These are phyloP conservation scores for Tetragonia tetragonoides DNA, from an alignment of 148 eudicot species.

Conservation along the genomic window DNA sequence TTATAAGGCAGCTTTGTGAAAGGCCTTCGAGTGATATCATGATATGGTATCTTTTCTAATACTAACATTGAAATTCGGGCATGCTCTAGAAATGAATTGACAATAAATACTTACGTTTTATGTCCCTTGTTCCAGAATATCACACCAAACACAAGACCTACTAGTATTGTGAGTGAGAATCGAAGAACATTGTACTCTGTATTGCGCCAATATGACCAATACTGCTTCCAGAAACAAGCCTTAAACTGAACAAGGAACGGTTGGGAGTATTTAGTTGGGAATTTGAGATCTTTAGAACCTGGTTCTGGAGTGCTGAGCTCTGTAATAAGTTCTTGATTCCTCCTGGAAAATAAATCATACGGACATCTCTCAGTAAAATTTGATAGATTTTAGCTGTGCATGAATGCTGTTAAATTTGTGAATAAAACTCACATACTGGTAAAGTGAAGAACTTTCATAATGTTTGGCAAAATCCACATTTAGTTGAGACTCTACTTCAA, in stretches of 20 bases:
- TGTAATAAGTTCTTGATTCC: conserved; percentile 50
- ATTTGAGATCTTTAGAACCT: conserved; percentile 47
- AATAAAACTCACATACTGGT: conserved; percentile 37
- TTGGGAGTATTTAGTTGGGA: conserved; percentile 55
- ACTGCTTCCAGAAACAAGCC: conserved; percentile 73
- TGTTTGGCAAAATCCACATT: conserved; percentile 53
- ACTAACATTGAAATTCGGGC: not conserved
- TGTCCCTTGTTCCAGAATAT: conserved; percentile 57
- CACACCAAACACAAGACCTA: conserved; percentile 51
- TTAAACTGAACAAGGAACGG: conserved; percentile 46
- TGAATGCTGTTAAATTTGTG: not conserved
- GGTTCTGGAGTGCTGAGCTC: conserved; percentile 41
- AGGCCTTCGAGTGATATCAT: not conserved
- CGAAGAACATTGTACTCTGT: conserved; percentile 57
- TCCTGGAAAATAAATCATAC: conserved; percentile 31
- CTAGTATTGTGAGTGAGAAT: conserved; percentile 34
- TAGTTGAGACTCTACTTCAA: conserved; percentile 44
- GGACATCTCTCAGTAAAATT: not conserved
- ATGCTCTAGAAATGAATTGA: not conserved
- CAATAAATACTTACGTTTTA: conserved; percentile 43
- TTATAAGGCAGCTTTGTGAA: not conserved
- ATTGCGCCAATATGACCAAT: conserved; percentile 75
- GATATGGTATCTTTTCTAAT: not conserved
- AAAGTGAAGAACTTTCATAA: conserved; percentile 49
- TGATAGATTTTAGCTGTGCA: not conserved